Percentiles rank a stretch among this genome's conserved stretches.
Conservation (phyloP, 2,329 filamentous ascomycete species). For the Aspergillus tubingensis region DNA sequence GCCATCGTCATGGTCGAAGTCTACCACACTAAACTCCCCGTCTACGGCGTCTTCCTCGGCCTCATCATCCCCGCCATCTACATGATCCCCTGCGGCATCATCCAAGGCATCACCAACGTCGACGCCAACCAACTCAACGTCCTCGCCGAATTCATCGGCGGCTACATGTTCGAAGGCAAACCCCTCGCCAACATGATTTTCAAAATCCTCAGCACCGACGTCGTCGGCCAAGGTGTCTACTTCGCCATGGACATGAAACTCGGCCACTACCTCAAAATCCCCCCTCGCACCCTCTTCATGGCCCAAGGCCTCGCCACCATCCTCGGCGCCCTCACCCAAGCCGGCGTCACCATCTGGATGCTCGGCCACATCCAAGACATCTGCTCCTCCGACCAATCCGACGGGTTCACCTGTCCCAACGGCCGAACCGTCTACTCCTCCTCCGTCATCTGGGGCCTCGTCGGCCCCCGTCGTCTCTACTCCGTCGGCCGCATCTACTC, state of each 20-base stretch:
- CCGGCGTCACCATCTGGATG: constrained; percentile 41
- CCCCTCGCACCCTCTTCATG: constrained; percentile 51
- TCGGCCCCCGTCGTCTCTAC: constrained; percentile 54
- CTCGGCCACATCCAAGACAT: constrained; percentile 45
- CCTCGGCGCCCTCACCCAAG: constrained; percentile 49
- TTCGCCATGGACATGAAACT: constrained; percentile 11
- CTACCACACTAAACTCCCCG: constrained; percentile 46
- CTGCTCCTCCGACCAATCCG: constrained; percentile 44
- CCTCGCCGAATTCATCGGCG: constrained; percentile 48
- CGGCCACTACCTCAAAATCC: constrained; percentile 45
- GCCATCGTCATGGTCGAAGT: constrained; percentile 41
- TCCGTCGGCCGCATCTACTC: constrained; percentile 51
- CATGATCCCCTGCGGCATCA: constrained; percentile 49
- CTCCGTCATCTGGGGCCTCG: constrained; percentile 55
- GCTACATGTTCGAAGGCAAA: constrained; percentile 48
- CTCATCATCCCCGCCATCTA: constrained; percentile 46
- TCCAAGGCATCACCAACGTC: constrained; percentile 49
- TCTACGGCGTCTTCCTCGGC: constrained; percentile 46
- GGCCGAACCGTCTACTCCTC: constrained; percentile 53
- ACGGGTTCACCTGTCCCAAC: constrained; percentile 53
- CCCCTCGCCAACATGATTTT: constrained; percentile 38
- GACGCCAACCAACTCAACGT: constrained; percentile 49
- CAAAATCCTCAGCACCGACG: constrained; percentile 8
- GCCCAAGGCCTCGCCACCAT: constrained; percentile 53
- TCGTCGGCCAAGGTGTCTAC: constrained; percentile 30